Evolutionary conservation across 2,329 filamentous ascomycete species (phyloP), one percentile per base, ranked within the genome.

Genomic region (Penicillium sumatraense): DNA sequence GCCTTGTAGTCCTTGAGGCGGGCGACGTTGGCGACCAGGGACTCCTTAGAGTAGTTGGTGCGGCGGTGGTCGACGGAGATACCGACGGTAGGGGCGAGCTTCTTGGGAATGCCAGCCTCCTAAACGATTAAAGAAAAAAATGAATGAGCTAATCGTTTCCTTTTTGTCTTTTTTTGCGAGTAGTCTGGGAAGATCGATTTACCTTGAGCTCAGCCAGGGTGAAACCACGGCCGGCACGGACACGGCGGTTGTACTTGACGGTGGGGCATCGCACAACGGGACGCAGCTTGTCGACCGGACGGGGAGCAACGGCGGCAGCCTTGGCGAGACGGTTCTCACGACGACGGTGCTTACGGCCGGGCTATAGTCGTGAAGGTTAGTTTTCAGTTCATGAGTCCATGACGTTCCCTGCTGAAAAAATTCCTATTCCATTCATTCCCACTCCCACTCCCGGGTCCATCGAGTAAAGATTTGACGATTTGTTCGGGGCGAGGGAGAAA

Each of bases 221-320:
- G 89, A 99, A 99, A 79, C 95, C 95, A 85, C 95, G 92, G 80
- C 95, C 95, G 76, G 91, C 87, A 79, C 95, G 89, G 77, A 96
- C 90, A 78, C 92, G 92, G 78, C 95, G 93, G 91, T 99, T 99
- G 87, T 99, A 96, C 87, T 96, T 96, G 85, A 97, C 82, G 73
- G 91, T 93, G 77, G 95, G 93, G 89, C 93, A 98, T 84, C 93
- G 90, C 72, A 99, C 93, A 80, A 98, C 83, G 69, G 95, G 95
- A 79, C 93, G 89, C 78, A 99, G 87, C 82, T 91, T 93, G 87
- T 99, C 95, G 81, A 97, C 90, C 71, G 95, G 95, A 74, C 95
- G 92, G 77, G 95, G 95, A 77, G 95, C 95, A 75, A 98, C 85
- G 75, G 91, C 89, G 73, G 92, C 93, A 76, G 93, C 93, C 90